phyloP scores from a whole-genome alignment of 352 stramenopile genomes.

The Pythium folliculosum region DNA sequence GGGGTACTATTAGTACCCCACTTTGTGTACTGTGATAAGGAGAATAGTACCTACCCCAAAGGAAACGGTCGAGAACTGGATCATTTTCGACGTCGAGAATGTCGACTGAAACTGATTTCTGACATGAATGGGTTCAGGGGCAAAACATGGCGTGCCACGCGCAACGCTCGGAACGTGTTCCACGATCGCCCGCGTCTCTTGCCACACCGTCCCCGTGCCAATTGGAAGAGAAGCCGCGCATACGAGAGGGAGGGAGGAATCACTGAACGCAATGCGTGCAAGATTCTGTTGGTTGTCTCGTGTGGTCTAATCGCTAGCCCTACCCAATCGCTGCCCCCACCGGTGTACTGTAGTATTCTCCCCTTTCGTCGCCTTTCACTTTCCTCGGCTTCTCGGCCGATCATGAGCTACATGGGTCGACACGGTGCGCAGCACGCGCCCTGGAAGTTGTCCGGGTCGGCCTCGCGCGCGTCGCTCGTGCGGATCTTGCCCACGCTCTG shows the following conservation, averaged over 20 bases:
- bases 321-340: no score
- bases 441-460: constrained; percentile 39
- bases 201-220: no score
- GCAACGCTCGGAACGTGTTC: background rate
- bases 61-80: constrained; percentile 9
- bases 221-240: no score
- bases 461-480: constrained; percentile 16
- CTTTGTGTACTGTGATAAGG: background rate
- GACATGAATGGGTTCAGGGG: constrained; percentile 19
- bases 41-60: constrained; percentile 4
- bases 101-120: constrained; percentile 19
- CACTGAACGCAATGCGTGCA: no score
- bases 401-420: constrained; percentile 54
- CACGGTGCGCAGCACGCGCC: constrained; percentile 65
- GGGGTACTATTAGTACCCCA: constrained; percentile 2
- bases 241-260: no score
- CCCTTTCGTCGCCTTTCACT: background rate
- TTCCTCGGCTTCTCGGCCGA: background rate
- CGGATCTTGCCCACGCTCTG: constrained; percentile 51
- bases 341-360: background rate
- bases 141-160: background rate
- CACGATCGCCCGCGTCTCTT: no score
- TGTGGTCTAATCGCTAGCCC: background rate
- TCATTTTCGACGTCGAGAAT: constrained; percentile 1
- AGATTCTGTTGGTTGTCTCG: no score